phyloP scores from a whole-genome alignment of 2,329 filamentous ascomycete species.

The Xylaria sp. region DNA sequence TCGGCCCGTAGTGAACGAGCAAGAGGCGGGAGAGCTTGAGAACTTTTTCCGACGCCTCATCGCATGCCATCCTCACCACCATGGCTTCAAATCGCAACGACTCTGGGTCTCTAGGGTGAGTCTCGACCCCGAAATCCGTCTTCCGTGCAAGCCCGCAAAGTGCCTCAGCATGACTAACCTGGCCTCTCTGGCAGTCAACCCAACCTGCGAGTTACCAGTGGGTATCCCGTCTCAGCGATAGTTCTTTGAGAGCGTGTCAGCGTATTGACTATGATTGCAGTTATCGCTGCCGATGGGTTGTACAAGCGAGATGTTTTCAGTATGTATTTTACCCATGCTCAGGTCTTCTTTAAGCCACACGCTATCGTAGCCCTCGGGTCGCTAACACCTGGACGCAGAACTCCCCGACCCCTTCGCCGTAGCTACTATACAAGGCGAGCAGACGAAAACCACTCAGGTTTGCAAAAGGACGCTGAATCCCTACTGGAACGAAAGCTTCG shows the following conservation, averaged over 20 bases:
- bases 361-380: neutral
- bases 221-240: constrained; percentile 31
- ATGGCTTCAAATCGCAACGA: constrained; percentile 50
- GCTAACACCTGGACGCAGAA: constrained; percentile 48
- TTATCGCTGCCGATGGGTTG: constrained; percentile 96
- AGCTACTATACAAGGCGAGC: constrained; percentile 93
- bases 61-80: constrained; percentile 15
- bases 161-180: constrained; percentile 30
- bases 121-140: constrained; percentile 24
- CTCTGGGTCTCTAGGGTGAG: constrained; percentile 59
- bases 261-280: constrained; percentile 43
- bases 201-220: constrained; percentile 93
- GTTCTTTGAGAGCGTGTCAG: neutral
- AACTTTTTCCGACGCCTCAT: constrained; percentile 14
- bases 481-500: constrained; percentile 99
- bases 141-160: constrained; percentile 15
- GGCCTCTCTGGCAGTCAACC: constrained; percentile 52
- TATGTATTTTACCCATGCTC: constrained; percentile 43
- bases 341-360: constrained; percentile 1
- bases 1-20: constrained; percentile 10
- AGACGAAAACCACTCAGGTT: constrained; percentile 95
- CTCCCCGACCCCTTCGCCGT: constrained; percentile 98
- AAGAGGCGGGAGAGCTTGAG: constrained; percentile 15
- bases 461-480: constrained; percentile 97
- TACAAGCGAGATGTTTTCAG: constrained; percentile 99